phyloP scores from a whole-genome alignment of 2,329 filamentous ascomycete genomes.

The Dactylellina cionopaga region DNA sequence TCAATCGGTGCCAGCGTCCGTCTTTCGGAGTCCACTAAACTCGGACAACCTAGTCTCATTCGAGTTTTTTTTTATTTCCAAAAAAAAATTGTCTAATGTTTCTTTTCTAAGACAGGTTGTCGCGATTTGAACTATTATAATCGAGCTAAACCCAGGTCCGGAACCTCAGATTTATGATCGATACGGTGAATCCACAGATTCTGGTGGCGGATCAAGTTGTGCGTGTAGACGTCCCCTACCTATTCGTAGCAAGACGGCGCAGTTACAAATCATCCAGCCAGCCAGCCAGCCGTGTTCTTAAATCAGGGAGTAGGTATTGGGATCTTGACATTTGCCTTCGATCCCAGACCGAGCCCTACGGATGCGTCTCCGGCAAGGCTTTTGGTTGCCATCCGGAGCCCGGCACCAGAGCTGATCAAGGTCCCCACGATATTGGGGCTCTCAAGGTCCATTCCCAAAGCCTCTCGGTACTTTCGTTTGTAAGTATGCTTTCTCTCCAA shows the following conservation, averaged over 20 bases:
- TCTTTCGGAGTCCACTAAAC: too few relatives aligned
- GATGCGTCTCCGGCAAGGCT: slow-evolving; percentile 11
- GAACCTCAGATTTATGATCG: background rate
- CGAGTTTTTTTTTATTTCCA: too few relatives aligned
- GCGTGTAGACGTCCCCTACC: background rate
- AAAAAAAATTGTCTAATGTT: too few relatives aligned
- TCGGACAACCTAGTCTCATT: too few relatives aligned
- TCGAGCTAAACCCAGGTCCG: background rate
- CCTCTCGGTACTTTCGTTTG: slow-evolving; percentile 51
- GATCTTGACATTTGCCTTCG: slow-evolving; percentile 15
- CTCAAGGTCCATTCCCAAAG: slow-evolving; percentile 49
- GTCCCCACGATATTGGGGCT: slow-evolving; percentile 11
- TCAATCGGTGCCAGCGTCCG: too few relatives aligned
- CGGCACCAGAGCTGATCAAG: background rate
- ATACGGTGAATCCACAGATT: slow-evolving; percentile 50
- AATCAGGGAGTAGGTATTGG: slow-evolving; percentile 42
- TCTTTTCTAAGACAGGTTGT: too few relatives aligned
- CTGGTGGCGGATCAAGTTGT: background rate
- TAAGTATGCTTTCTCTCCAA: slow-evolving; percentile 52
- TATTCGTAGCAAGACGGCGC: background rate
- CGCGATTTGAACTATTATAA: background rate
- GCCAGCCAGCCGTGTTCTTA: background rate
- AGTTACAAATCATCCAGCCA: background rate
- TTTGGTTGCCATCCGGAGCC: slow-evolving; percentile 16
- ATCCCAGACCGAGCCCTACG: slow-evolving; percentile 10